These are phyloP conservation scores for Nissolia schottii DNA, from an alignment of 306 rosid genomes.

Conservation along the genomic window DNA sequence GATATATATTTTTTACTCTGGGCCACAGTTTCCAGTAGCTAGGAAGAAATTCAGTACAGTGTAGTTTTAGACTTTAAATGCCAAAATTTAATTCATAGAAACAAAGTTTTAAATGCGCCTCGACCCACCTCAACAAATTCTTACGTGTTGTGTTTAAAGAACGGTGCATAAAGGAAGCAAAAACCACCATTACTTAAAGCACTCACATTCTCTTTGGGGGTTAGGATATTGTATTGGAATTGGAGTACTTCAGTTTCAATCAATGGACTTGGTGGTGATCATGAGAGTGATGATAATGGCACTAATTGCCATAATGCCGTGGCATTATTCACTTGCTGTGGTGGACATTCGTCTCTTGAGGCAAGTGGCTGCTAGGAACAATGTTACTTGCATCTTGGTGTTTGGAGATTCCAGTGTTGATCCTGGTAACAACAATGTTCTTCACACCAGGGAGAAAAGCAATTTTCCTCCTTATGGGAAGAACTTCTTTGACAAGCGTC, in stretches of 20 bases:
- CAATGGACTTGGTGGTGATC: neutral
- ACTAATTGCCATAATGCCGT: slow-evolving; percentile 23
- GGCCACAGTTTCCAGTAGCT: neutral
- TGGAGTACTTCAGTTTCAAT: too few relatives aligned
- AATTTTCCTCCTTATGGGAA: slow-evolving; percentile 76
- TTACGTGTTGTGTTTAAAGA: slow-evolving; percentile 14
- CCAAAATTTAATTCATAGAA: neutral
- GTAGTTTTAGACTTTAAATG: slow-evolving; percentile 27
- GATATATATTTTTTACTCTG: neutral
- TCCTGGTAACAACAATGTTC: slow-evolving; percentile 71
- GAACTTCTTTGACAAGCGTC: slow-evolving; percentile 48
- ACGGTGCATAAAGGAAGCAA: neutral
- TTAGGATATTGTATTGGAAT: too few relatives aligned
- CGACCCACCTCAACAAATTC: neutral
- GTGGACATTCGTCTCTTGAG: slow-evolving; percentile 8
- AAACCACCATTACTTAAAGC: neutral
- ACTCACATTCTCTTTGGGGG: too few relatives aligned
- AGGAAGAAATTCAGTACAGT: neutral
- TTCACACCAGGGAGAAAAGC: slow-evolving; percentile 51
- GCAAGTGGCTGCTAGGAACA: slow-evolving; percentile 29
- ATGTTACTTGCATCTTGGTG: slow-evolving; percentile 46
- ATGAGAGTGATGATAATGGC: slow-evolving; percentile 2
- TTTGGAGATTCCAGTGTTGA: slow-evolving; percentile 88
- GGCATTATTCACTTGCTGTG: slow-evolving; percentile 19
- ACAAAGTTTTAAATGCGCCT: slow-evolving; percentile 9